Evolutionary conservation across 2,329 filamentous ascomycete species (phyloP).

Genomic region (Clathrospora elynae): DNA sequence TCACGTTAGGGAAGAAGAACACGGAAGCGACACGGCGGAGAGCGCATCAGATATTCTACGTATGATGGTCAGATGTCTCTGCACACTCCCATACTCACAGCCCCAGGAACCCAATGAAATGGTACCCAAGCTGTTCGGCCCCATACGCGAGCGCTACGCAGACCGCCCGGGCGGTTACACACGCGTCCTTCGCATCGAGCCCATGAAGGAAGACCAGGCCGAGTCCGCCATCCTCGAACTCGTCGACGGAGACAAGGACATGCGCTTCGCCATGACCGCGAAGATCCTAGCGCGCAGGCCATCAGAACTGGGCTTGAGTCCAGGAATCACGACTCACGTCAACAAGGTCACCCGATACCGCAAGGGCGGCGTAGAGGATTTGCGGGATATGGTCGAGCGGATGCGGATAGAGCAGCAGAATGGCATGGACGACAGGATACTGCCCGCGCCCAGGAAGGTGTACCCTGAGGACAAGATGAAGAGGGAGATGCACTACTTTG

Average conservation of each 20-base stretch:
- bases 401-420: slow-evolving; percentile 34
- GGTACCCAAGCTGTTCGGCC: slow-evolving; percentile 86
- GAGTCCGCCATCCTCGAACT: slow-evolving; percentile 90
- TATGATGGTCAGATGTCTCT: slow-evolving; percentile 56
- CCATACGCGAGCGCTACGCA: slow-evolving; percentile 78
- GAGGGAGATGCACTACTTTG: slow-evolving; percentile 38
- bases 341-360: slow-evolving; percentile 82
- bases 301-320: slow-evolving; percentile 63
- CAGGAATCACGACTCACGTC: slow-evolving; percentile 78
- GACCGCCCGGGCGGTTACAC: slow-evolving; percentile 89
- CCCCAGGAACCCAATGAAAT: slow-evolving; percentile 68
- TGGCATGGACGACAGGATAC: slow-evolving; percentile 33
- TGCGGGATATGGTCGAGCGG: slow-evolving; percentile 65
- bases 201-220: slow-evolving; percentile 85
- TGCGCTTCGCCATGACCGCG: slow-evolving; percentile 93
- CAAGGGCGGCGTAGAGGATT: slow-evolving; percentile 65
- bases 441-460: slow-evolving; percentile 39
- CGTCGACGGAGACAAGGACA: slow-evolving; percentile 91
- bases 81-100: slow-evolving; percentile 20
- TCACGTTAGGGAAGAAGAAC: slow-evolving; percentile 91
- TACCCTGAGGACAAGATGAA: slow-evolving; percentile 36
- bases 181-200: slow-evolving; percentile 88
- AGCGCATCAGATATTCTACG: slow-evolving; percentile 83
- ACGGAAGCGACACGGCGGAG: slow-evolving; percentile 77
- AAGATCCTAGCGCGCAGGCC: slow-evolving; percentile 72